Percentiles rank a stretch among this genome's conserved stretches.
phyloP scores from a whole-genome alignment of 257 asterid species.

The Penstemon davidsonii region DNA sequence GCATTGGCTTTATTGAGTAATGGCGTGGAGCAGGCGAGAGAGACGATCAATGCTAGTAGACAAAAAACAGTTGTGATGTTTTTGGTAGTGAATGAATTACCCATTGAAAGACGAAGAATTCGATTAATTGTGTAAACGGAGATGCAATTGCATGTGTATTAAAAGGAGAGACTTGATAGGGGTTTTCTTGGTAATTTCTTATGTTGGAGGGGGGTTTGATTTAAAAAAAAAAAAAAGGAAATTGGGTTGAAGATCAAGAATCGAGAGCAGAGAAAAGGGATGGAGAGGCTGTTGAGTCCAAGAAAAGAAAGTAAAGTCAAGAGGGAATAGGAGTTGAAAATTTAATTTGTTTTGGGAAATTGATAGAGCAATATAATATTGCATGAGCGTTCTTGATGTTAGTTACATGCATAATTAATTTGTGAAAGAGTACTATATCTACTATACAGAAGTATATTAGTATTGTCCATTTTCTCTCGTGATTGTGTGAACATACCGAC shows the following conservation, averaged over 20 bases:
- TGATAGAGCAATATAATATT: not conserved
- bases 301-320: slow-evolving; percentile 23
- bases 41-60: slow-evolving; percentile 27
- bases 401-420: not conserved
- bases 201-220: not conserved
- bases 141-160: not conserved
- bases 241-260: not conserved
- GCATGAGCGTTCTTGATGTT: not conserved
- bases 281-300: slow-evolving; percentile 11
- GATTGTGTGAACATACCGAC: no score
- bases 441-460: no score
- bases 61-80: slow-evolving; percentile 3
- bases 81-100: no score
- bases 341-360: not conserved
- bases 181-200: slow-evolving; percentile 14
- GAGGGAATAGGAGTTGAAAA: not conserved
- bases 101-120: no score
- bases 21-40: slow-evolving; percentile 24
- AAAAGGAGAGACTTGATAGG: not conserved
- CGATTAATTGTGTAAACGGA: not conserved
- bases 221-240: no score
- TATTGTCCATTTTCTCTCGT: no score
- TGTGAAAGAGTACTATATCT: no score
- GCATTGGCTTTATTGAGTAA: slow-evolving; percentile 1
- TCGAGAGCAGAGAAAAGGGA: not conserved